Evolutionary conservation across 2,329 filamentous ascomycete species (phyloP), one percentile per base, ranked within the genome.

Genomic region (Fusarium transvaalense): DNA sequence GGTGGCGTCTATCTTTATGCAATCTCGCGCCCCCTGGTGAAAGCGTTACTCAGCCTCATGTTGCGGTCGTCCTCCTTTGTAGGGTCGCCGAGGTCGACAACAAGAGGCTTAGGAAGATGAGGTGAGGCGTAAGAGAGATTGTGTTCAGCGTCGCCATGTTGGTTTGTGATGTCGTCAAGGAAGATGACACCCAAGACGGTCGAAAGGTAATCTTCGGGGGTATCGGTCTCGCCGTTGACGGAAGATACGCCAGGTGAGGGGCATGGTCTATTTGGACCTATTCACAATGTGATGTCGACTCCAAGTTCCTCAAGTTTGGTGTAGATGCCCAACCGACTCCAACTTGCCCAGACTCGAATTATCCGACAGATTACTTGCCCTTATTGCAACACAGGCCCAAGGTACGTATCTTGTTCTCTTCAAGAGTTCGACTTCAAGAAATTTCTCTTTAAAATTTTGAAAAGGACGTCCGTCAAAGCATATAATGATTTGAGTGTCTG

Each of bases 101-200:
- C 68, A 43, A 87, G 73, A 13, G 82, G 80, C 53, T 74, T 76
- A 17, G 81, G 83, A 17, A 87, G 80, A 61, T 81, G 80, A 37
- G 81, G 85, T 61, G 84, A 88, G 21, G 79, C 81, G 78, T 92
- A 92, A 31, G 88, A 72, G 34, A 92, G 83, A 19, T 81, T 79
- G 64, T 87, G 84, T 48, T 85, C 80, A 2, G 84, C 79, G 72
- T 91, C 88, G 76, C 90, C 90, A 77, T 92, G 90, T 76, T 86
- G 84, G 78, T 88, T 89, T 60, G 83, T 84, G 54, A 89, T 81
- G 78, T 92, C 90, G 76, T 92, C 89, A 6, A 88, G 85, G 79
- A 92, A 92, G 76, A 92, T 86, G 66, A 88, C 82, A 65, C 85
- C 87, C 2, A 91, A 84, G 1, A 87, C 83, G 3, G 82, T 82